These are phyloP conservation scores for Alternaria alternata DNA, from an alignment of 2,329 filamentous ascomycete genomes.

Conservation along the genomic window DNA sequence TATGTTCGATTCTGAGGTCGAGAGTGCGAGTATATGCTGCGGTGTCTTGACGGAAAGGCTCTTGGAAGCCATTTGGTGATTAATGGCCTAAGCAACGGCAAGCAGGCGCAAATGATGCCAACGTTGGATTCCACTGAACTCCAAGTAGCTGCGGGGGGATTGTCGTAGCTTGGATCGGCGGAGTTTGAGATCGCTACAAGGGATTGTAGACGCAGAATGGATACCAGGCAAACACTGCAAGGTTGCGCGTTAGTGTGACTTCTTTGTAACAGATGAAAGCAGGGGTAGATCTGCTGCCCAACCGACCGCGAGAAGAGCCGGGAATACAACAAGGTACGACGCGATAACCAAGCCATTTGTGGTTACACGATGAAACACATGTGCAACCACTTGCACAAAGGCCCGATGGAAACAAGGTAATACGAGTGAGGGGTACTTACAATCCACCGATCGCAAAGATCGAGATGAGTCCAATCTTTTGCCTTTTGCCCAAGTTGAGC, in stretches of 20 bases:
- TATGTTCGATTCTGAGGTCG: conserved; percentile 19
- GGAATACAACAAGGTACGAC: background rate
- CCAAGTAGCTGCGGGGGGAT: conserved; percentile 44
- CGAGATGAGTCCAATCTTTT: conserved; percentile 48
- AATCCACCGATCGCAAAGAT: conserved; percentile 53
- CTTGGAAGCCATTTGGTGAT: conserved; percentile 34
- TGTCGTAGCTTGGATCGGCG: conserved; percentile 42
- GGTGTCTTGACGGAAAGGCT: conserved; percentile 29
- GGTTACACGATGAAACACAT: conserved; percentile 13
- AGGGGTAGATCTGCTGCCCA: background rate
- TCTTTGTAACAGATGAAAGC: background rate
- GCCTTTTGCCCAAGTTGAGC: conserved; percentile 44
- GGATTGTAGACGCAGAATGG: conserved; percentile 45
- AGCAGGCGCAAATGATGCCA: conserved; percentile 46
- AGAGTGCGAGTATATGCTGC: conserved; percentile 15
- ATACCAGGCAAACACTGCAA: conserved; percentile 45
- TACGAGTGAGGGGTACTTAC: conserved; percentile 40
- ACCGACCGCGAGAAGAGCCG: background rate
- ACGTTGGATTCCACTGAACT: conserved; percentile 41
- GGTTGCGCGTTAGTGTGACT: conserved; percentile 7
- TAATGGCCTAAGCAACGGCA: conserved; percentile 41
- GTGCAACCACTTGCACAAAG: conserved; percentile 11
- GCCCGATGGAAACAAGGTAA: background rate
- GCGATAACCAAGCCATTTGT: background rate
- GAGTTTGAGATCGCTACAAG: conserved; percentile 44